Percentiles rank a stretch among this genome's conserved stretches.
Conservation (phyloP, 2,329 filamentous ascomycete genomes). For the Bipolaris cookei region DNA sequence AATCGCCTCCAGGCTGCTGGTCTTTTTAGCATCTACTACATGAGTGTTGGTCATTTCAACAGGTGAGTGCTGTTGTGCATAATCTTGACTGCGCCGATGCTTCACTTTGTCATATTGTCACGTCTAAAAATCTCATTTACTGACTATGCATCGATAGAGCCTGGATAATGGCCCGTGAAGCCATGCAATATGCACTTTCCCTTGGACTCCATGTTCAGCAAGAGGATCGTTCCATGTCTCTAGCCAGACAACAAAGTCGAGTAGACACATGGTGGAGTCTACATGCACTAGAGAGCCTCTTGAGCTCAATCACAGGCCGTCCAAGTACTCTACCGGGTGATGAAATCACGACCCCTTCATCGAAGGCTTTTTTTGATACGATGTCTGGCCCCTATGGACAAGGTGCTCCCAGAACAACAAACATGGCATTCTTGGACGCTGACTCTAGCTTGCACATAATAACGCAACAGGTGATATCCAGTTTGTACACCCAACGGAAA, state of each 20-base stretch:
- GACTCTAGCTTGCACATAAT: constrained; percentile 8
- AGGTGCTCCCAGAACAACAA: neutral
- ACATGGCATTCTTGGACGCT: constrained; percentile 10
- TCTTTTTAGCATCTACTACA: constrained; percentile 46
- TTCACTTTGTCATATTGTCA: neutral
- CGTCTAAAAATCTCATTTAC: neutral
- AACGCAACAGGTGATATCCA: constrained; percentile 18
- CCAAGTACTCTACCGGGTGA: constrained; percentile 40
- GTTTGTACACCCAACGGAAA: constrained; percentile 40
- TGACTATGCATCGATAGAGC: constrained; percentile 27
- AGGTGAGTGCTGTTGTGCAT: constrained; percentile 2
- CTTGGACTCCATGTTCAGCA: constrained; percentile 46
- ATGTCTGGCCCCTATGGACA: neutral
- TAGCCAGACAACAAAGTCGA: constrained; percentile 35
- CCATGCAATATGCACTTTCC: constrained; percentile 40
- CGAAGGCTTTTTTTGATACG: constrained; percentile 6
- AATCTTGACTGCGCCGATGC: neutral
- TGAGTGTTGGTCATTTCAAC: constrained; percentile 46
- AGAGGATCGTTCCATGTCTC: constrained; percentile 19
- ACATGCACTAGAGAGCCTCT: constrained; percentile 40
- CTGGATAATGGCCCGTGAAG: constrained; percentile 41
- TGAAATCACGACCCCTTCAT: constrained; percentile 35
- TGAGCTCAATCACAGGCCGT: constrained; percentile 45
- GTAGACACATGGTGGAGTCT: constrained; percentile 48
- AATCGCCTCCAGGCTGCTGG: constrained; percentile 22